phyloP scores from a whole-genome alignment of 805 yeast genomes.

The Wickerhamomyces alni region DNA sequence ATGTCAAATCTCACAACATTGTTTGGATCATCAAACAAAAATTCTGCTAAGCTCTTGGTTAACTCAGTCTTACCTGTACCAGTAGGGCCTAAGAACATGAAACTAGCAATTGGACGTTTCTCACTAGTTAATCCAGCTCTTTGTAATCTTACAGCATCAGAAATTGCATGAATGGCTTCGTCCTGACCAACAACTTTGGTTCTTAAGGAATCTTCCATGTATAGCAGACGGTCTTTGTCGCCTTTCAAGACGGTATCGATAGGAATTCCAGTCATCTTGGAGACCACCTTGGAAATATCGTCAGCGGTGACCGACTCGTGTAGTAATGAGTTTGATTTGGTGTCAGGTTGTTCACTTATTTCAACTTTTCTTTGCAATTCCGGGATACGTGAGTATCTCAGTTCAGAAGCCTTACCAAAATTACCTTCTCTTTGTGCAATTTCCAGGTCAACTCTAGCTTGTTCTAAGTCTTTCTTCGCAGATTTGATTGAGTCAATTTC shows the following conservation, averaged over 20 bases:
- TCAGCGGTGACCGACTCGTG: slow-evolving; percentile 94
- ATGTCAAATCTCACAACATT: slow-evolving; percentile 91
- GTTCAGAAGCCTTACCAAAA: slow-evolving; percentile 81
- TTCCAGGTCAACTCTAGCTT: slow-evolving; percentile 78
- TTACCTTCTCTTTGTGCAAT: slow-evolving; percentile 79
- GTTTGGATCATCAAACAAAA: slow-evolving; percentile 81
- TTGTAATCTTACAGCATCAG: slow-evolving; percentile 93
- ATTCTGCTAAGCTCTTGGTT: slow-evolving; percentile 88
- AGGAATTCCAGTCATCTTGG: slow-evolving; percentile 95
- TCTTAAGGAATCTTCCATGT: slow-evolving; percentile 77
- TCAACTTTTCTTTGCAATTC: slow-evolving; percentile 60
- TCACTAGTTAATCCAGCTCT: slow-evolving; percentile 95
- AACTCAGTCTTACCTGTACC: slow-evolving; percentile 98
- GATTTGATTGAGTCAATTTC: slow-evolving; percentile 72
- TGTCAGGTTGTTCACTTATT: slow-evolving; percentile 24
- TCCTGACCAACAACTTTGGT: slow-evolving; percentile 91
- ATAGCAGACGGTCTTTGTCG: slow-evolving; percentile 83
- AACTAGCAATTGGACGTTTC: slow-evolving; percentile 92
- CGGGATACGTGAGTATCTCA: slow-evolving; percentile 86
- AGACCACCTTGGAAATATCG: slow-evolving; percentile 87
- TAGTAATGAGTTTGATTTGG: slow-evolving; percentile 34
- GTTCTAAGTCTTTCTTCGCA: slow-evolving; percentile 79
- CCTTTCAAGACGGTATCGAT: slow-evolving; percentile 87
- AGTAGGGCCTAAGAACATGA: slow-evolving; percentile 95
- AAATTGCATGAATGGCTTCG: slow-evolving; percentile 82